Base-by-base conservation (phyloP, 2,329 filamentous ascomycete genomes). In the Sporothrix dimorphospora region DNA sequence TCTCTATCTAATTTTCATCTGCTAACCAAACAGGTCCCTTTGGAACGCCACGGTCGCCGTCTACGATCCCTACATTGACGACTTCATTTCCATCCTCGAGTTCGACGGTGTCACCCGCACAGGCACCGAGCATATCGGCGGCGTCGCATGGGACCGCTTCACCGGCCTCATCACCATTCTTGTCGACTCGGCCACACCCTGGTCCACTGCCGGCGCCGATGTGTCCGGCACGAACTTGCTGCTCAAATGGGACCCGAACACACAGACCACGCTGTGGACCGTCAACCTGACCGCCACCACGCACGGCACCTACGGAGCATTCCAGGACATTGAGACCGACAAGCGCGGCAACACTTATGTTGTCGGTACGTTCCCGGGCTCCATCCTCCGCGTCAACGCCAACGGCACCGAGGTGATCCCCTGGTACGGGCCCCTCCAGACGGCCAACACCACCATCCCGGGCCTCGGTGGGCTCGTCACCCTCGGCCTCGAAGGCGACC, bases 291-390 rank as follows among this genome's bases (percentile, higher is more conserved):
- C 79, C 0, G 73, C 75, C 0, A 67, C 79, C 0, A 78, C 78
- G 0, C 68, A 73, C 0, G 79, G 79, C 3, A 71, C 67, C 0
- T 83, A 80, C 73, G 79, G 81, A 30, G 82, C 80, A 6, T 82
- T 79, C 47, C 82, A 83, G 71, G 82, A 84, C 68, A 76, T 82
- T 3, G 81, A 80, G 49, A 78, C 80, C 68, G 81, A 82, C 65
- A 53, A 68, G 0, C 73, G 73, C 1, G 81, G 81, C 9, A 81
- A 81, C 76, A 78, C 79, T 0, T 83, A 80, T 67, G 79, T 81
- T 7, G 75, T 83, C 0, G 81, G 82, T 53, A 82, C 80, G 0
- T 83, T 76, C 9, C 81, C 81, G 0, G 79, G 80, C 24, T 80
- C 79, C 7, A 77, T 83, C 19, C 73, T 82, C 61, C 78, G 78